Evolutionary conservation across 2,329 filamentous ascomycete species (phyloP).

Genomic region (Salinomyces thailandicus): DNA sequence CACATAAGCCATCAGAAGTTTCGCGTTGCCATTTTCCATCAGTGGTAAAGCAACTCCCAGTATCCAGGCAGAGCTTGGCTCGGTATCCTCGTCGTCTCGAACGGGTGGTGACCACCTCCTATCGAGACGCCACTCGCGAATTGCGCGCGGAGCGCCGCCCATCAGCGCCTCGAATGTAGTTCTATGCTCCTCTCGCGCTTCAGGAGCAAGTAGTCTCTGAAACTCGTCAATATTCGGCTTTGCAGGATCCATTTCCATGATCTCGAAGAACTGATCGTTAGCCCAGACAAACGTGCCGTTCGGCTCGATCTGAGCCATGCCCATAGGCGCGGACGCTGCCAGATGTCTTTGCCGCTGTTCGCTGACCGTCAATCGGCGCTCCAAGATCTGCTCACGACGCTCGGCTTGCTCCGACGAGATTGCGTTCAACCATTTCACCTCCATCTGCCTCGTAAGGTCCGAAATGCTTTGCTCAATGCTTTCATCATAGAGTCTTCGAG

Average conservation of each 20-base stretch:
- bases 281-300: conserved; percentile 28
- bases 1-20: conserved; percentile 13
- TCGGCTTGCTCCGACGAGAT: conserved; percentile 8
- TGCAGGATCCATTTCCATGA: conserved; percentile 12
- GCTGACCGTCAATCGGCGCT: conserved; percentile 13
- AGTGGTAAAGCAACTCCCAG: conserved; percentile 11
- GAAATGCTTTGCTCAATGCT: conserved; percentile 5
- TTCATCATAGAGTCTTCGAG: conserved; percentile 13
- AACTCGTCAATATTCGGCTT: conserved; percentile 8
- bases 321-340: conserved; percentile 30
- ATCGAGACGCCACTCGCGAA: conserved; percentile 11
- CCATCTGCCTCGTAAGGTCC: conserved; percentile 9
- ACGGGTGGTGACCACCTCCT: conserved; percentile 9
- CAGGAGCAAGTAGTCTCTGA: conserved; percentile 2
- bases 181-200: too few species aligned
- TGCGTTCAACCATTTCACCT: conserved; percentile 11
- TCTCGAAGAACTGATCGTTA: conserved; percentile 26
- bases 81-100: conserved; percentile 1
- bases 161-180: too few species aligned
- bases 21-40: conserved; percentile 12
- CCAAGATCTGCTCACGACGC: conserved; percentile 7
- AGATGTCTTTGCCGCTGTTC: conserved; percentile 30
- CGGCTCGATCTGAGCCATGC: conserved; percentile 21
- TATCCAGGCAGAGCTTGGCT: conserved; percentile 9
- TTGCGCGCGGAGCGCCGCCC: conserved; percentile 3